A percentile compares a stretch with the other conserved stretches of the same genome.
Conservation (phyloP, 192 early-diverging fungal species). For the Rhizoclosmatium sp. region DNA sequence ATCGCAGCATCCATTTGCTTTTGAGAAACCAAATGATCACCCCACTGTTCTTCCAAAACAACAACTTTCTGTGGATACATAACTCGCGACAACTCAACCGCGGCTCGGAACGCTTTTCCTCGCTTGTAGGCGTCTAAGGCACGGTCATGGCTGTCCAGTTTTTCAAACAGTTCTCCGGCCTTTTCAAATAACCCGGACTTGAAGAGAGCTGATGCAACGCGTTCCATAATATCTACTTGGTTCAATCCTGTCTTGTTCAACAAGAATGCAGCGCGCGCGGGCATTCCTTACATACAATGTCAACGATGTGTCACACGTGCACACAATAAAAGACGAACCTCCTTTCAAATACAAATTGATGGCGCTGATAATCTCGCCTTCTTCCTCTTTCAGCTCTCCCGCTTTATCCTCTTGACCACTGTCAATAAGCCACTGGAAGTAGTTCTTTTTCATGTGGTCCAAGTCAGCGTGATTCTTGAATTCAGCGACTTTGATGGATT, state of each 20-base stretch:
- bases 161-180: conserved; percentile 69
- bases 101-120: conserved; percentile 67
- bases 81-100: conserved; percentile 62
- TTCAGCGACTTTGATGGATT: conserved; percentile 73
- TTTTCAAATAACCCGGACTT: conserved; percentile 63
- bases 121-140: conserved; percentile 67
- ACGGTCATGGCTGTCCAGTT: conserved; percentile 59
- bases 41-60: conserved; percentile 72
- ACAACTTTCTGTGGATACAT: conserved; percentile 65
- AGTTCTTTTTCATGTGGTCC: conserved; percentile 65
- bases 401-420: conserved; percentile 71
- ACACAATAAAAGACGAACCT: conserved; percentile 44
- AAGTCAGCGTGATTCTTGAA: conserved; percentile 68
- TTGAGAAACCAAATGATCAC: conserved; percentile 65
- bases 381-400: conserved; percentile 67
- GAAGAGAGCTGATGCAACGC: conserved; percentile 61
- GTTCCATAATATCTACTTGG: conserved; percentile 64
- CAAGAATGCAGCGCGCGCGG: conserved; percentile 58
- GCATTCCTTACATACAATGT: conserved; percentile 52
- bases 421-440: conserved; percentile 70
- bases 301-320: neutral
- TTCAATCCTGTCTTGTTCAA: conserved; percentile 50
- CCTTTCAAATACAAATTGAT: conserved; percentile 69
- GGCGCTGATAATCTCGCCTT: conserved; percentile 59
- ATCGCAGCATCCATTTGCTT: conserved; percentile 73